Percentiles rank a stretch among this genome's conserved stretches.
Conservation (phyloP, 306 rosid genomes). For the Vigna hirtella region DNA sequence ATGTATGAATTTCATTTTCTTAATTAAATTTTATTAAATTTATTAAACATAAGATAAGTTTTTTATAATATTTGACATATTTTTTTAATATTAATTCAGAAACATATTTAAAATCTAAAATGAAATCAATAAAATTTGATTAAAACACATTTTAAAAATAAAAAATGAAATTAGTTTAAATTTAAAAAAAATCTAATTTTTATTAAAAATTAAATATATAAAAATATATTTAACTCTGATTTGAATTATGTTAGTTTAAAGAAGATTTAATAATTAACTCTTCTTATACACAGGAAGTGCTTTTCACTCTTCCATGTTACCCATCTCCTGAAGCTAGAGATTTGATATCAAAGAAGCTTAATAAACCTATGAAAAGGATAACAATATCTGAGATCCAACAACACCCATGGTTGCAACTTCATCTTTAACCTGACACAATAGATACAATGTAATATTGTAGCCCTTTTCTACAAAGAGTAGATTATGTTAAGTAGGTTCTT, state of each 20-base stretch:
- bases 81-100: too few relatives aligned
- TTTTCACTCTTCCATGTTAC: constrained; percentile 87
- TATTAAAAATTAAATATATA: too few relatives aligned
- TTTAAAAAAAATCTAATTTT: too few relatives aligned
- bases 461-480: not conserved
- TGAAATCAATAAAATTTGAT: too few relatives aligned
- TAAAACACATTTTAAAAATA: too few relatives aligned
- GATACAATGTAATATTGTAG: constrained; percentile 55
- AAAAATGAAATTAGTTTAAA: too few relatives aligned
- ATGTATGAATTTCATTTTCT: too few relatives aligned
- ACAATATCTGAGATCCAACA: constrained; percentile 90
- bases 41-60: too few relatives aligned
- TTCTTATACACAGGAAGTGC: constrained; percentile 43
- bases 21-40: too few relatives aligned
- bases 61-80: too few relatives aligned
- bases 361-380: constrained; percentile 84
- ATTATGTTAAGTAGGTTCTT: not conserved
- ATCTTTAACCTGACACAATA: constrained; percentile 78
- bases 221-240: too few relatives aligned
- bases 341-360: constrained; percentile 84
- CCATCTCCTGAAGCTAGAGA: constrained; percentile 84
- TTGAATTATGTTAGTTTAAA: not conserved
- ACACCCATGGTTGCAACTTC: constrained; percentile 89
- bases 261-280: not conserved
- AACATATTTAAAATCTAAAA: too few relatives aligned